Evolutionary conservation across 345 rosid genomes (phyloP).

Genomic region (Odontarrhena argentea): DNA sequence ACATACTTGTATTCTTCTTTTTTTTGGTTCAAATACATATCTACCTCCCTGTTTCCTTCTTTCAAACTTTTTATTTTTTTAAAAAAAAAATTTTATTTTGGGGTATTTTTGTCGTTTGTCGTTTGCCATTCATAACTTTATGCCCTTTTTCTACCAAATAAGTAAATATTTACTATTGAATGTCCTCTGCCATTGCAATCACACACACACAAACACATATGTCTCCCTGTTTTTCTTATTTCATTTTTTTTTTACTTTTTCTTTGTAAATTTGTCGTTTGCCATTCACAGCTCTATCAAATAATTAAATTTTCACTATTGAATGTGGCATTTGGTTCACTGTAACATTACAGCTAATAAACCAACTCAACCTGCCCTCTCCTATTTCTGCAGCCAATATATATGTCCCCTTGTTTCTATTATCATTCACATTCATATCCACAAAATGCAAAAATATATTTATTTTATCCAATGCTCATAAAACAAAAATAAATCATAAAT

Average conservation of each 20-base stretch:
- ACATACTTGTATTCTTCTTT: too few relatives aligned
- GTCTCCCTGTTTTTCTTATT: neutral
- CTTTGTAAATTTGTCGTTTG: constrained; percentile 26
- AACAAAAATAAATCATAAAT: neutral
- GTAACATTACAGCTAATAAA: constrained; percentile 36
- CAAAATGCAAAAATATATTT: constrained; percentile 10
- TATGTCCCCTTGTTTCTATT: constrained; percentile 33
- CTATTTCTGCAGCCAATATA: constrained; percentile 33
- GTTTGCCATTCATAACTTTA: too few relatives aligned
- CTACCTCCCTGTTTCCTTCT: too few relatives aligned
- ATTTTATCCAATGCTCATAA: neutral
- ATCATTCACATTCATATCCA: constrained; percentile 20
- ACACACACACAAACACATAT: neutral
- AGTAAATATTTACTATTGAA: too few relatives aligned
- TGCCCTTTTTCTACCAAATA: too few relatives aligned
- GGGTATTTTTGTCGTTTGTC: too few relatives aligned
- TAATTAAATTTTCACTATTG: constrained; percentile 15
- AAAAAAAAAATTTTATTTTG: too few relatives aligned
- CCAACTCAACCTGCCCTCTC: constrained; percentile 33
- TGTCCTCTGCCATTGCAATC: neutral
- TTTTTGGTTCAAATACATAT: too few relatives aligned
- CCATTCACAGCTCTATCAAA: neutral
- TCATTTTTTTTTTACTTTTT: neutral
- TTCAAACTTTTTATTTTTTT: too few relatives aligned
- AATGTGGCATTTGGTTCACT: constrained; percentile 37